Evolutionary conservation across 352 stramenopile genomes (phyloP), one percentile per base, ranked within the genome.

Genomic region (Pythium rishiriense): DNA sequence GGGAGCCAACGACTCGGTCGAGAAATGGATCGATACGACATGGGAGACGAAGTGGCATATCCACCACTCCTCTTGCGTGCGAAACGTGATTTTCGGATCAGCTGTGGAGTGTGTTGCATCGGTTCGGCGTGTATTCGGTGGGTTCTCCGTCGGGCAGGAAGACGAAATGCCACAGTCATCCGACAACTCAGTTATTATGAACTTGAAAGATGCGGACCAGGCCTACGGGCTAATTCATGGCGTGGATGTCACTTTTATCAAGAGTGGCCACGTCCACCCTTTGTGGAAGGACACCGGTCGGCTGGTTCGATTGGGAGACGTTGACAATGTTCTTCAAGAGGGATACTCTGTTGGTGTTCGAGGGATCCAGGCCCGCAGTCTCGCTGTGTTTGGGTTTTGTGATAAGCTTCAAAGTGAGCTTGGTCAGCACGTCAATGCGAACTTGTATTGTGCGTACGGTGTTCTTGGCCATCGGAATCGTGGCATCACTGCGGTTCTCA

Each of bases 361-460:
- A 21, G 65, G 68, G 0, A 56, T 78, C 9, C 72, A 78, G n/a
- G 68, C 72, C 19, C 57, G 72, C 17, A 66, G 49, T 8, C 31
- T 57, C 6, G 5, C 48, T 3, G 58, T 76, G 1, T 64, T 66
- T 14, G 3, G 41, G 0, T 46, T 74, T 4, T 69, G 68, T 22
- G 33, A 49, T 26, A 39, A 35, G 19, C 50, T 78, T 1, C 68
- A 78, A 25, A 8, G 14, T 26, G 69, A 78, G 26, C 58, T 78
- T 12, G 33, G 56, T 21, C 72, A 78, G 31, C 66, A 78, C 33
- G 68, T 72, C 41, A 78, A 78, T 50, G 68, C 71, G 0, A 78
- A 76, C 37, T 59, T 78, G 2, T 78, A 78, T 47, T 78, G 72
- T 78, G 22, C 33, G 52, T 59, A 7, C 31, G 29, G 12, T 46